These are phyloP conservation scores for Syzygium aromaticum DNA, from an alignment of 345 rosid species.

Conservation along the genomic window DNA sequence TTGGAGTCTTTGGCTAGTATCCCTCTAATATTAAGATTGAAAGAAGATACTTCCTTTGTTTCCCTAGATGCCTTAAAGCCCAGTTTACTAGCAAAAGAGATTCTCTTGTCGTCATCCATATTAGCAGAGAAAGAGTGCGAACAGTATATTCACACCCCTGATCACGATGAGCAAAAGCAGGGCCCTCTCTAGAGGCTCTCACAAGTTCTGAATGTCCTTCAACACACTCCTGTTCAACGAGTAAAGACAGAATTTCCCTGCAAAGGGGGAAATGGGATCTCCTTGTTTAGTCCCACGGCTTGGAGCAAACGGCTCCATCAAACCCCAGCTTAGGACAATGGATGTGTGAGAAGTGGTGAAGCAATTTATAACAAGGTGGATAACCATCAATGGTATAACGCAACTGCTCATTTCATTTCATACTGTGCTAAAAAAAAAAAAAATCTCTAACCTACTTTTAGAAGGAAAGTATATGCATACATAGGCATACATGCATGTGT, in stretches of 20 bases:
- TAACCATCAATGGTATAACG: neutral
- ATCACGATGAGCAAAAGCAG: neutral
- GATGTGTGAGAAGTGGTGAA: neutral
- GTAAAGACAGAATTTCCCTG: neutral
- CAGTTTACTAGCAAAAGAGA: neutral
- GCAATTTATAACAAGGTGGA: neutral
- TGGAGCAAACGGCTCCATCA: neutral
- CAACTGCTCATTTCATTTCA: no score
- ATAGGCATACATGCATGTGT: no score
- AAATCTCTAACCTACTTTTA: neutral
- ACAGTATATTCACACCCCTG: neutral
- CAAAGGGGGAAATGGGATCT: neutral
- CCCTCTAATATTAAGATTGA: neutral
- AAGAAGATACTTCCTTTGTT: neutral
- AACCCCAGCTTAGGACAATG: neutral
- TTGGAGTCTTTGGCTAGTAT: neutral
- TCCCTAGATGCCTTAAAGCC: neutral
- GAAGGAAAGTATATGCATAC: neutral
- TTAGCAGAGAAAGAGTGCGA: neutral
- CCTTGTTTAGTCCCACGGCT: neutral
- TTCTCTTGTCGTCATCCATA: neutral
- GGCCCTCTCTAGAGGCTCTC: neutral
- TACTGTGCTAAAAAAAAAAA: no score
- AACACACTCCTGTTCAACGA: neutral
- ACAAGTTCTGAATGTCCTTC: neutral